These are phyloP conservation scores for Triadica sebifera DNA, from an alignment of 345 rosid genomes.

Conservation along the genomic window DNA sequence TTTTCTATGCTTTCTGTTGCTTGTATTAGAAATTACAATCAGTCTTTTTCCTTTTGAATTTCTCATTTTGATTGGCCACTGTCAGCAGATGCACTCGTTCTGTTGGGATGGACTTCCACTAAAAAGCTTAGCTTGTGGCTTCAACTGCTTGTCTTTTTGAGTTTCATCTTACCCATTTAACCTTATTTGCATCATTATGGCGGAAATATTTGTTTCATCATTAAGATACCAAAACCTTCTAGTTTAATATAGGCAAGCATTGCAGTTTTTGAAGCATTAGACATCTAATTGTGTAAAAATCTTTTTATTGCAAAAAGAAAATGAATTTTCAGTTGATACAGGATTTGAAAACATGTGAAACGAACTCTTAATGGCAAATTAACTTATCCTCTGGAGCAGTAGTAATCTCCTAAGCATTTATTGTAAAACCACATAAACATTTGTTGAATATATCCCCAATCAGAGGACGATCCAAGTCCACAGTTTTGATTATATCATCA, in stretches of 20 bases:
- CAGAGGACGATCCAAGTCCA: neutral
- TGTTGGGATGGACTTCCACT: no score
- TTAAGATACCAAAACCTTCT: neutral
- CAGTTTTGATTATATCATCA: neutral
- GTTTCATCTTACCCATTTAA: neutral
- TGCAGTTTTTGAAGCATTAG: neutral
- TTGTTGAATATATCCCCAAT: neutral
- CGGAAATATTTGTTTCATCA: neutral
- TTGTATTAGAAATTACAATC: no score
- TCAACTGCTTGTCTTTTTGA: no score
- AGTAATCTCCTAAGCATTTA: neutral
- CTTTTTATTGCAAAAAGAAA: neutral
- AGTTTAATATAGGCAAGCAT: neutral
- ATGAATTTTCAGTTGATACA: neutral
- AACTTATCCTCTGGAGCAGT: neutral
- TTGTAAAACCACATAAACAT: neutral
- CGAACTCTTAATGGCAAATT: neutral
- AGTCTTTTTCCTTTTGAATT: no score
- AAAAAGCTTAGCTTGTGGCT: no score
- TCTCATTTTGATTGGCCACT: no score
- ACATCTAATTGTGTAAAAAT: neutral
- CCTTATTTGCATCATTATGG: neutral
- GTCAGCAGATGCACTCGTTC: no score
- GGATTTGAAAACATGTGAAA: neutral
- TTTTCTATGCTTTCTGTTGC: no score